Base-by-base conservation (phyloP, 2,329 filamentous ascomycete species). In the Ascosphaera apis region DNA sequence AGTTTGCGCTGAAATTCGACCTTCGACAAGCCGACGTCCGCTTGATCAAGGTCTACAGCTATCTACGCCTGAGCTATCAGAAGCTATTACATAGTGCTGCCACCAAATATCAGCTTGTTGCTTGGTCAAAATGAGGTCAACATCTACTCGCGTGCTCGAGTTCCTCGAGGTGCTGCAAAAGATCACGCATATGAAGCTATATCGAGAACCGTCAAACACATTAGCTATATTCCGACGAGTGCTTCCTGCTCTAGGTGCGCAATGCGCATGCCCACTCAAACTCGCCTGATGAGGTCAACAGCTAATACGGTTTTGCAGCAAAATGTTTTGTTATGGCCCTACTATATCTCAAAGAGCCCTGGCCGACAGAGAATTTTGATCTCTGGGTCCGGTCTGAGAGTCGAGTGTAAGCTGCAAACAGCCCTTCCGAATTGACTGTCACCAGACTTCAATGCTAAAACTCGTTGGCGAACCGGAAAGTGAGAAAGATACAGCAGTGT, bases 181-280 rank as follows among this genome's bases (percentile, higher is more conserved):
- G 43, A 82, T 79, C 31, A 91, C 82, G 25, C 92, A 95, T 56
- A 72, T 73, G 52, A 78, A 81, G 55, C 68, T 98, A 33, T 98
- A 98, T 65, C 78, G 84, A 60, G 84, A 93, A 63, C 88, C 88
- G 19, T 91, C 86, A 31, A 92, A 88, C 1, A 79, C 84, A 27
- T 72, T 98, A 44, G 88, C 88, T 45, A 84, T 98, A 49, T 95
- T 95, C 55, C 73, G 88, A 45, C 84, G 88, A 60, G 93, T 98
- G 83, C 69, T 98, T 39, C 82, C 88, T 39, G 79, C 91, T 50
- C 61, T 95, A 41, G 82, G 79, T 84, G 64, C 21, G 21, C 11
- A 11, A 34, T 32, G 6, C 21, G 21, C 21, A 33, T 17, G 37
- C 31, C 37, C 4, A 18, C 31, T 17, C 13, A 28, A n/a, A 23